Evolutionary conservation across 345 rosid species (phyloP).

Genomic region (Citrus inodora): DNA sequence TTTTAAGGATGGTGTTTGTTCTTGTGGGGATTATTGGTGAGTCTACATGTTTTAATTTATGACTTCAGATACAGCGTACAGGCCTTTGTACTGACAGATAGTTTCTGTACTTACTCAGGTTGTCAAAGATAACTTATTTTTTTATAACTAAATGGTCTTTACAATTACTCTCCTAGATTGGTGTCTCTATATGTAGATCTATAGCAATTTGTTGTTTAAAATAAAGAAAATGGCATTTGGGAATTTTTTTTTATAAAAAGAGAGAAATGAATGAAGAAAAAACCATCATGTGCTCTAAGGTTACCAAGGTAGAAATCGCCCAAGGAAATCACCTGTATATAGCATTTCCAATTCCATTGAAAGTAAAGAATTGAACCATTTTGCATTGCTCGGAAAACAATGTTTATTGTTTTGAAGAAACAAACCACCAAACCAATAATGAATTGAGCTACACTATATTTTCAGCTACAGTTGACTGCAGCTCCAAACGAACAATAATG

Average conservation of each 20-base stretch:
- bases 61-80: not conserved
- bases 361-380: not conserved
- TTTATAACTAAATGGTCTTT: not conserved
- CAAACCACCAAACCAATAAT: not conserved
- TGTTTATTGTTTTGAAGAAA: not conserved
- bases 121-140: not conserved
- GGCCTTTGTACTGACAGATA: too few relatives aligned
- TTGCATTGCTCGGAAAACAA: not conserved
- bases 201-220: not conserved
- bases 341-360: not conserved
- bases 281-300: not conserved
- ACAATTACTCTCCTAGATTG: not conserved
- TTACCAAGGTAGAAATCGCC: not conserved
- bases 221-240: not conserved
- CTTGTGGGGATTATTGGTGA: slow-evolving; percentile 10
- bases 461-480: not conserved
- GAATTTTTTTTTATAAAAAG: too few relatives aligned
- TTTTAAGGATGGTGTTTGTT: not conserved
- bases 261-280: not conserved
- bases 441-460: not conserved
- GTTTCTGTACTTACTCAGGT: too few relatives aligned
- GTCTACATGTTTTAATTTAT: not conserved
- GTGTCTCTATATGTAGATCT: not conserved
- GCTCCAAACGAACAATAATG: not conserved
- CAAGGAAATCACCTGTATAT: not conserved